Evolutionary conservation across 2,329 filamentous ascomycete genomes (phyloP), one percentile per base, ranked within the genome.

Genomic region (Ilyonectria destructans): DNA sequence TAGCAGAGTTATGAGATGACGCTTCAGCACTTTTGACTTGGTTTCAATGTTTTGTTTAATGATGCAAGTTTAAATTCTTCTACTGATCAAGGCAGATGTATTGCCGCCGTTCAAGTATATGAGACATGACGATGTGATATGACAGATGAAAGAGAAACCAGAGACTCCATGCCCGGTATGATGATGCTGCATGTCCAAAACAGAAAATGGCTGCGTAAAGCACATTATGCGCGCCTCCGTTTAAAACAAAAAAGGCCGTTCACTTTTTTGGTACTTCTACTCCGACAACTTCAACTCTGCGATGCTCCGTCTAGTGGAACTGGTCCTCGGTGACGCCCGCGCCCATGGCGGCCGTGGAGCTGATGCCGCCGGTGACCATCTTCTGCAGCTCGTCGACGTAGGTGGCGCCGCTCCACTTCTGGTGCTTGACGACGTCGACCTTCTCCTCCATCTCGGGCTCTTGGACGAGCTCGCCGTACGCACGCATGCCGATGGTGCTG

Each of bases 271-370:
- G 37, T 69, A 26, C 56, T 43, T 54, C 21, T 19, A 31, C 12
- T 19, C 23, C 23, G 23, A 23, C 23, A 23, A 23, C 23, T 4
- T 23, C 23, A 23, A 23, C 23, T 23, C 23, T 3, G 23, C 31
- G 12, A 33, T 52, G 21, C 4, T 26, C 12, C 29, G 37, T 45
- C 62, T 70, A 80, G 61, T 80, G 80, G 82, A 99, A 99, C 84
- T 99, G 96, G 78, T 98, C 95, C 86, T 99, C 96, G 1, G 96
- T 99, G 67, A 99, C 96, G 67, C 96, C 96, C 85, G 95, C 94
- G 37, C 96, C 96, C 96, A 99, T 99, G 21, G 96, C 96, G 68
- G 93, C 93, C 1, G 96, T 98, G 71, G 91, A 95, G 81, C 91
- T 95, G 64, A 98, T 91, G 72, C 96, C 96, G 2, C 96, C 96